Conservation (phyloP, 1,139 yeast genomes). For the Magnusiomyces paraingens region DNA sequence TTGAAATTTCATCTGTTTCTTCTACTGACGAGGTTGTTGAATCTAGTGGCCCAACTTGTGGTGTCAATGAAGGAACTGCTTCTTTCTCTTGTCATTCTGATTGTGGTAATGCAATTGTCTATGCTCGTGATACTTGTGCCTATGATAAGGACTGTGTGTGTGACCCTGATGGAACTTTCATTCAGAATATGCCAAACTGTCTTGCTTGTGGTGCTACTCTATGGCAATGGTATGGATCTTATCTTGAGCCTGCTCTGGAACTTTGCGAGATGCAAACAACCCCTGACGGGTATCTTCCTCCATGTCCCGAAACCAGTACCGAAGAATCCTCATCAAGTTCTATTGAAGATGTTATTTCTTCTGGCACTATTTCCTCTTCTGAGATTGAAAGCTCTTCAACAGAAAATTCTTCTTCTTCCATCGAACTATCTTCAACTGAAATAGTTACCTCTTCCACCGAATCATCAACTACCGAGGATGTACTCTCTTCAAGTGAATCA, state of each 20-base stretch:
- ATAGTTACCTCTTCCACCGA: too few species aligned
- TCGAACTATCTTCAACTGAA: neutral
- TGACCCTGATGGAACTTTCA: neutral
- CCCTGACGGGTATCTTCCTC: neutral
- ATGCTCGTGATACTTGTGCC: neutral
- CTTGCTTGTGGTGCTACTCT: neutral
- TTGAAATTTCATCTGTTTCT: conserved; percentile 5
- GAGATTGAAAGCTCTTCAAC: neutral
- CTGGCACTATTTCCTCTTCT: conserved; percentile 1
- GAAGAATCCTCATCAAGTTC: conserved; percentile 1
- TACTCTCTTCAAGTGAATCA: too few species aligned
- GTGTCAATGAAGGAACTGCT: neutral
- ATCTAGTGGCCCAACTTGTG: too few species aligned
- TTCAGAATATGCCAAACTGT: neutral
- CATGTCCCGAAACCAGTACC: neutral
- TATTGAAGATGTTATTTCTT: neutral
- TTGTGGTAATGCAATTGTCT: neutral
- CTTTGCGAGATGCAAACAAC: conserved; percentile 5
- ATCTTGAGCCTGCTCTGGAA: conserved; percentile 8
- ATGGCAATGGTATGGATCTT: neutral
- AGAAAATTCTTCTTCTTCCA: conserved; percentile 4
- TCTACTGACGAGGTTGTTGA: neutral
- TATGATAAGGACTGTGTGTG: neutral
- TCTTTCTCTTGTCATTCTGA: neutral
- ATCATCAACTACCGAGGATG: too few species aligned